Base-by-base conservation (phyloP, 139 green algal species). In the Micractinium conductrix region DNA sequence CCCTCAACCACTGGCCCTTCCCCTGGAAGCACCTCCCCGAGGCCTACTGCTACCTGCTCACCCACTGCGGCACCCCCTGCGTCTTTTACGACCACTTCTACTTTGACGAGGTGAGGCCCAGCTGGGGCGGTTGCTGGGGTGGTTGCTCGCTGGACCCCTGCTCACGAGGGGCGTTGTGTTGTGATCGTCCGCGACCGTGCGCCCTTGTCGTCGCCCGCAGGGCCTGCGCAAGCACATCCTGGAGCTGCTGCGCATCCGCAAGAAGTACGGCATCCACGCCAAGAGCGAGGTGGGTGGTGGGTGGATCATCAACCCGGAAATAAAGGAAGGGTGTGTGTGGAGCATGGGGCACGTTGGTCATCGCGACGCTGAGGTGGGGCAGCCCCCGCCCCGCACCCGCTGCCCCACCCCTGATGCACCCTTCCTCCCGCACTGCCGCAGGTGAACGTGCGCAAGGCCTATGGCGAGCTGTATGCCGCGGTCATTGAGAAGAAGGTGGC, bases 1-100 rank as follows among this genome's bases (percentile, higher is more conserved):
- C 88, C 21, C 89, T 93, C 80, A 87, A 92, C 74, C 93, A 95
- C 85, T 97, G 94, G 94, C 92, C 92, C 53, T 97, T 97, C 85
- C 96, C 96, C 4, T 53, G 62, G 5, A 78, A 95, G 19, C 78
- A 93, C 68, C 63, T 96, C 45, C 86, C 81, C 6, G 42, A 92
- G 65, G 96, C 94, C 30, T 99, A 99, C 74, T 92, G 93, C 42
- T 99, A 99, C 91, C 94, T 99, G 38, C 89, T 99, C 38, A 99
- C 96, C 16, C 96, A 99, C 89, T 96, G 95, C 24, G 95, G 96
- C 84, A 89, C 92, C 0, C 93, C 93, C 40, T 95, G 92, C 89
- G 43, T 96, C 24, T 96, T 98, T 76, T 98, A 90, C 79, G 93
- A 98, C 80, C 96, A 98, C 85, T 89, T 87, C 70, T 87, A 69